Conservation (phyloP, 2,329 filamentous ascomycete genomes). For the Colletotrichum sansevieriae region DNA sequence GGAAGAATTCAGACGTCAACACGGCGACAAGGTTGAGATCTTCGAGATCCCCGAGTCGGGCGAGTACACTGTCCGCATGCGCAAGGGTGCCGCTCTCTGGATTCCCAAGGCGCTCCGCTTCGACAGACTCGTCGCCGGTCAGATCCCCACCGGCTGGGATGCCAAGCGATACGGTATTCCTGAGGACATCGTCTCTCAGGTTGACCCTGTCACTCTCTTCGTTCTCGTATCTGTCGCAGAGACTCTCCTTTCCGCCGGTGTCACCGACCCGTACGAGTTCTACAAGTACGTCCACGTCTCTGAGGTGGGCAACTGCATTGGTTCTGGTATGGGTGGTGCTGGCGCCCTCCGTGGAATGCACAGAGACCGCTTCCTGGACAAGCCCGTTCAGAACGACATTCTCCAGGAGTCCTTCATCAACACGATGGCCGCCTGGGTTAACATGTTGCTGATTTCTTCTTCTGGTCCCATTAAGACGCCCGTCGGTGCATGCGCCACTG, state of each 20-base stretch:
- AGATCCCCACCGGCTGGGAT: slow-evolving; percentile 97
- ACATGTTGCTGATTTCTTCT: slow-evolving; percentile 97
- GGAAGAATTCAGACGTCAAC: slow-evolving; percentile 96
- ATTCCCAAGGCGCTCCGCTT: slow-evolving; percentile 98
- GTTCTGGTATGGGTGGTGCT: slow-evolving; percentile 97
- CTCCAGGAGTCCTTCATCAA: slow-evolving; percentile 99
- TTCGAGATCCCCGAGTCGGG: slow-evolving; percentile 95
- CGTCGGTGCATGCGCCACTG: slow-evolving; percentile 96
- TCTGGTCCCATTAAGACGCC: slow-evolving; percentile 99
- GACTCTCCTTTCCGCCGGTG: slow-evolving; percentile 89
- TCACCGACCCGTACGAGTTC: slow-evolving; percentile 99
- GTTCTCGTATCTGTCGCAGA: slow-evolving; percentile 95
- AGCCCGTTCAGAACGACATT: slow-evolving; percentile 98
- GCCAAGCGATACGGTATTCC: slow-evolving; percentile 96
- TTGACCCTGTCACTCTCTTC: slow-evolving; percentile 95
- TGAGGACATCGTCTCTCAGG: slow-evolving; percentile 97
- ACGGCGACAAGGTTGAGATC: slow-evolving; percentile 97
- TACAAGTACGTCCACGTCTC: slow-evolving; percentile 99
- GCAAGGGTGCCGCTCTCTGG: slow-evolving; percentile 93
- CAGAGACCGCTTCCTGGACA: slow-evolving; percentile 96
- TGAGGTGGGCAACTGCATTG: slow-evolving; percentile 97
- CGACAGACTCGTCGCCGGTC: slow-evolving; percentile 95
- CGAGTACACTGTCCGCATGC: slow-evolving; percentile 93
- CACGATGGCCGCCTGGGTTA: slow-evolving; percentile 99
- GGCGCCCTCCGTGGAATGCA: slow-evolving; percentile 96